These are phyloP conservation scores for Fusarium sp. DNA, from an alignment of 2,329 filamentous ascomycete species.

Conservation along the genomic window DNA sequence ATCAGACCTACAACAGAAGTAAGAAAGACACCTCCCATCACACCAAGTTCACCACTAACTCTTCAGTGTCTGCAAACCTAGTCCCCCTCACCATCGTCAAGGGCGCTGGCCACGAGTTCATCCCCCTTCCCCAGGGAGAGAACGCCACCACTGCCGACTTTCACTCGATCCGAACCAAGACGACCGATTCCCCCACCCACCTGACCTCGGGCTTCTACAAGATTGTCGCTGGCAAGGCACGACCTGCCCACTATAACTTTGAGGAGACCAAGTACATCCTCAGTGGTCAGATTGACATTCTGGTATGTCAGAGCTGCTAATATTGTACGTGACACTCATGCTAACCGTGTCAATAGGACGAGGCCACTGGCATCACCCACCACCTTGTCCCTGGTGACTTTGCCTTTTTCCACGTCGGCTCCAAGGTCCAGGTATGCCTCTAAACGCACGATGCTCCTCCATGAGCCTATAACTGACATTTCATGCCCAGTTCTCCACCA, in stretches of 20 bases:
- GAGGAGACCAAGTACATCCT: conserved; percentile 44
- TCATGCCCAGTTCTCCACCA: conserved; percentile 39
- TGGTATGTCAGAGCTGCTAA: conserved; percentile 14
- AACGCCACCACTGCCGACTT: conserved; percentile 43
- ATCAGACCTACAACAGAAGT: neutral
- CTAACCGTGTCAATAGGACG: conserved; percentile 24
- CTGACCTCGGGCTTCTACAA: conserved; percentile 43
- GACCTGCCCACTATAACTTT: conserved; percentile 39
- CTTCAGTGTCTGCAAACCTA: conserved; percentile 34
- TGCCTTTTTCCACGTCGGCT: conserved; percentile 43
- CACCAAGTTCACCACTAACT: neutral
- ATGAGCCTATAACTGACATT: neutral
- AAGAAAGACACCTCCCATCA: neutral
- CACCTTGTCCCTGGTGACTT: conserved; percentile 39
- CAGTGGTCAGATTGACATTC: conserved; percentile 40
- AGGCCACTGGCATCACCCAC: conserved; percentile 42
- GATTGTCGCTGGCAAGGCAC: conserved; percentile 35
- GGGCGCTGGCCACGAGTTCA: conserved; percentile 41
- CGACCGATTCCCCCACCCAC: conserved; percentile 35
- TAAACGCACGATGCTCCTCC: accelerated
- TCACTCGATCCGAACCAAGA: conserved; percentile 43
- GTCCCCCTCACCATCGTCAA: conserved; percentile 43
- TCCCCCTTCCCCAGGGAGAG: conserved; percentile 38
- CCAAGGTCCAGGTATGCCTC: conserved; percentile 39
- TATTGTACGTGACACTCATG: neutral